Conservation (phyloP, 805 yeast species). For the Metschnikowia drakensbergensis region DNA sequence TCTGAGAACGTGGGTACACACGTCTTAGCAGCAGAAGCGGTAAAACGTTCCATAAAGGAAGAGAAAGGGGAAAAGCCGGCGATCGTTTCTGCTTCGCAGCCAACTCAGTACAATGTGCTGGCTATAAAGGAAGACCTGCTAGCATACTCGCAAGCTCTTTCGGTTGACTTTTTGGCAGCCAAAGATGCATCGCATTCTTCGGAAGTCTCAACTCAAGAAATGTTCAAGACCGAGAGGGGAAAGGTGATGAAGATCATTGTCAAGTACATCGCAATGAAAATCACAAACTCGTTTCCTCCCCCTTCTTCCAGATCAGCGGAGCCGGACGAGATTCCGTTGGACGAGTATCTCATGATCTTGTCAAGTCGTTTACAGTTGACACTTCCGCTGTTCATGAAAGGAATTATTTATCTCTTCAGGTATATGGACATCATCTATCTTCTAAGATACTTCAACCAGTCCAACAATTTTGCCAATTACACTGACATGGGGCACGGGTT, state of each 20-base stretch:
- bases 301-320: slow-evolving; percentile 25
- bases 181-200: slow-evolving; percentile 1
- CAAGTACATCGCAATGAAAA: slow-evolving; percentile 41
- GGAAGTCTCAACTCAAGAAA: slow-evolving; percentile 11
- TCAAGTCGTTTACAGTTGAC: slow-evolving; percentile 36
- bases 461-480: slow-evolving; percentile 42
- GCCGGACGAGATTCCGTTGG: slow-evolving; percentile 35
- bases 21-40: slow-evolving; percentile 19
- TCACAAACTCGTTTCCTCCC: slow-evolving; percentile 43
- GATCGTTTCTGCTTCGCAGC: not conserved
- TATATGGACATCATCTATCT: slow-evolving; percentile 46
- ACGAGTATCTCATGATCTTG: slow-evolving; percentile 36
- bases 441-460: slow-evolving; percentile 42
- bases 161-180: not conserved
- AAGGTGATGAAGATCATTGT: slow-evolving; percentile 42
- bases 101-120: not conserved
- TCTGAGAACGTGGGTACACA: slow-evolving; percentile 2
- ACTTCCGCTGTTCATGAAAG: slow-evolving; percentile 36
- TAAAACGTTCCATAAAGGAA: slow-evolving; percentile 21
- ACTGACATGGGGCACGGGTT: slow-evolving; percentile 43
- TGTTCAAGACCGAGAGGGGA: slow-evolving; percentile 29
- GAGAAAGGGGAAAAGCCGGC: slow-evolving; percentile 1
- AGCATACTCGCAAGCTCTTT: slow-evolving; percentile 2
- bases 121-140: not conserved
- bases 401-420: slow-evolving; percentile 40